Evolutionary conservation across 257 asterid genomes (phyloP), one percentile per base, ranked within the genome.

Genomic region (Ajuga chamaepitys): DNA sequence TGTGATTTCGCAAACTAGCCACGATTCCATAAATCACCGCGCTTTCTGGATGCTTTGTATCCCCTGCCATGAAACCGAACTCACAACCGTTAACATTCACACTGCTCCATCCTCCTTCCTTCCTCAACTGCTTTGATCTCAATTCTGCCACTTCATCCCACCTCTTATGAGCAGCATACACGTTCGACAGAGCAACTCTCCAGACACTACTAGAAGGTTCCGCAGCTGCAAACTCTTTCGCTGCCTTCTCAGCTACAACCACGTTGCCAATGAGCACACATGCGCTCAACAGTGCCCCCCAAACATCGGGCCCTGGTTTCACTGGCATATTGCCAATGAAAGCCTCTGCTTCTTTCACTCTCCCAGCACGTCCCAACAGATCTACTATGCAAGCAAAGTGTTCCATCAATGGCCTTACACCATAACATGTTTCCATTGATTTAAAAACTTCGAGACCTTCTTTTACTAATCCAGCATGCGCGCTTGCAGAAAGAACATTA

Each of bases 31-130:
- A 79, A 3, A 82, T 76, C 62, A 16, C 7, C 10, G 0, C 17
- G 46, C 79, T 78, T 20, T 79, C 67, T 0, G 50, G 60, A 64
- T 52, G 67, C 44, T 20, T 71, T 0, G 81, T 76, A 14, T 73
- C 84, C 0, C 82, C 87, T 0, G 71, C 87, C 69, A 74, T 64
- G 56, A 82, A 82, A 9, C 73, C 38, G 12, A 62, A 68, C 62
- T 70, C 70, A 16, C 45, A 12, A 6, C 84, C 84, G 37, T 69
- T 67, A n/a, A 78, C 17, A 58, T 76, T 38, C 4, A 82, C 74
- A 28, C 81, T 67, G 64, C 87, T 82, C 84, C 87, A 78, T 9
- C 87, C 87, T 34, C 81, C 78, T 64, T 68, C 87, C 77, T 79
- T 82, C 46, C 32, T 64, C 34, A 75, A 34, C 73, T 46, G 48